A percentile compares a stretch with the other conserved stretches of the same genome.
These are phyloP conservation scores for Chlamydomonas sphaeroides DNA, from an alignment of 139 green algal genomes.

Conservation along the genomic window DNA sequence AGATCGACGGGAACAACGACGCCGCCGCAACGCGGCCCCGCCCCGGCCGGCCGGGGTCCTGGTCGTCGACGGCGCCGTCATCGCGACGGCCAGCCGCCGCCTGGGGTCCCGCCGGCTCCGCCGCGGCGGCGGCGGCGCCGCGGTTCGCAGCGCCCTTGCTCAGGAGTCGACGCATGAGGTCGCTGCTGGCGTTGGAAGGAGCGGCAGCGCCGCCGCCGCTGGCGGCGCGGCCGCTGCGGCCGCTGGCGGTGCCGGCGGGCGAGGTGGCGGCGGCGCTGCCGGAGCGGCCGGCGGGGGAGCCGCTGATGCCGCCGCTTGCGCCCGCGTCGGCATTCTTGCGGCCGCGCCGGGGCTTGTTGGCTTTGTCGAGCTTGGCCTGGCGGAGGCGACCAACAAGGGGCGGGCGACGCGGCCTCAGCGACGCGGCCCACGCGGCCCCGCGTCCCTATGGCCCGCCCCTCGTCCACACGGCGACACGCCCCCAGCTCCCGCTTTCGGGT, in stretches of 20 bases:
- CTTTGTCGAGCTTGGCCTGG: neutral
- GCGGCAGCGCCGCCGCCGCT: no score
- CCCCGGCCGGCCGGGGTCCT: neutral
- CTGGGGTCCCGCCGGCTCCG: neutral
- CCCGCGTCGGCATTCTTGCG: no score
- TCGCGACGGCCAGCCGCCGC: neutral
- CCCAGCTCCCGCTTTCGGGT: no score
- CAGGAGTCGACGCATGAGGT: slow-evolving; percentile 16
- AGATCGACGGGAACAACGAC: no score
- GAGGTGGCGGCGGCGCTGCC: neutral
- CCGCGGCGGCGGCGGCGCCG: neutral
- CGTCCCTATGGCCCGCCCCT: no score
- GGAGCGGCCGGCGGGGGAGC: neutral
- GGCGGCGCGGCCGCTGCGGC: neutral
- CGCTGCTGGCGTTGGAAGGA: neutral
- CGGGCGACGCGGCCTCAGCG: neutral
- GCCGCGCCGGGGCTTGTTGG: neutral
- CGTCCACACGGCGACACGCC: no score
- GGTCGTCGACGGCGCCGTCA: neutral
- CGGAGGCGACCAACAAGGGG: no score
- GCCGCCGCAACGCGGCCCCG: no score
- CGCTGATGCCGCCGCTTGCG: neutral
- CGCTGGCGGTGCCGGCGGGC: no score
- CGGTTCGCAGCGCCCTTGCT: no score
- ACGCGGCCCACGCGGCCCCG: no score